Evolutionary conservation across 164 flowering plant genomes (phyloP).

Genomic region (Dillenia turbinata): DNA sequence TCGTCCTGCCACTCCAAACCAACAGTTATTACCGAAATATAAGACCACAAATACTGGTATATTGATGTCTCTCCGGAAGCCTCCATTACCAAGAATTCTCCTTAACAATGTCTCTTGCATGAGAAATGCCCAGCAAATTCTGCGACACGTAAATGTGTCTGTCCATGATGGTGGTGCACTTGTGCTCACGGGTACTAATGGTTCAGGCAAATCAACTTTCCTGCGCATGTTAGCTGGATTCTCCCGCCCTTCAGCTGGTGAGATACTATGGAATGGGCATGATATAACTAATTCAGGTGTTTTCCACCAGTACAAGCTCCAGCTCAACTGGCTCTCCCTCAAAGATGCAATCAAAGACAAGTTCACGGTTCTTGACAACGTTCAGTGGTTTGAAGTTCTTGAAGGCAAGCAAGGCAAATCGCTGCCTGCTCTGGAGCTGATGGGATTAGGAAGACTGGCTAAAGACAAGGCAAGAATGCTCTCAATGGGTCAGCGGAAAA

Average conservation of each 20-base stretch:
- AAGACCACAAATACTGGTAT: too few species aligned
- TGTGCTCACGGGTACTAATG: slow-evolving; percentile 74
- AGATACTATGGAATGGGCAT: slow-evolving; percentile 89
- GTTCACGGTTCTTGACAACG: slow-evolving; percentile 70
- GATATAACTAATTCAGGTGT: slow-evolving; percentile 70
- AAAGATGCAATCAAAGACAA: slow-evolving; percentile 79
- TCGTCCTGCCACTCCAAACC: too few species aligned
- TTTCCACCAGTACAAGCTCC: slow-evolving; percentile 83
- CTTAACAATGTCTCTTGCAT: slow-evolving; percentile 89
- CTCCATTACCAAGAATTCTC: slow-evolving; percentile 70
- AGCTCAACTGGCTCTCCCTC: slow-evolving; percentile 86
- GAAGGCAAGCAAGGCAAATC: slow-evolving; percentile 76
- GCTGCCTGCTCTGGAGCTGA: slow-evolving; percentile 60
- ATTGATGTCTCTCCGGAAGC: slow-evolving; percentile 51
- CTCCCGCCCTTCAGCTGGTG: slow-evolving; percentile 80
- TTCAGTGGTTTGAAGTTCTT: slow-evolving; percentile 77
- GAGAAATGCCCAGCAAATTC: slow-evolving; percentile 79
- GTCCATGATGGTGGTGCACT: slow-evolving; percentile 84
- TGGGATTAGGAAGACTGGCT: slow-evolving; percentile 77
- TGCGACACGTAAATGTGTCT: slow-evolving; percentile 70
- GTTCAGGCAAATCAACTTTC: slow-evolving; percentile 86
- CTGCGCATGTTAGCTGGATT: slow-evolving; percentile 91
- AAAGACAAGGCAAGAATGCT: slow-evolving; percentile 79
- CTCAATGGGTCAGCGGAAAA: slow-evolving; percentile 88
- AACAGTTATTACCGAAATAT: too few species aligned